Percentiles rank a stretch among this genome's conserved stretches.
These are phyloP conservation scores for Immersiella caudata DNA, from an alignment of 495 filamentous ascomycete species.

Conservation along the genomic window DNA sequence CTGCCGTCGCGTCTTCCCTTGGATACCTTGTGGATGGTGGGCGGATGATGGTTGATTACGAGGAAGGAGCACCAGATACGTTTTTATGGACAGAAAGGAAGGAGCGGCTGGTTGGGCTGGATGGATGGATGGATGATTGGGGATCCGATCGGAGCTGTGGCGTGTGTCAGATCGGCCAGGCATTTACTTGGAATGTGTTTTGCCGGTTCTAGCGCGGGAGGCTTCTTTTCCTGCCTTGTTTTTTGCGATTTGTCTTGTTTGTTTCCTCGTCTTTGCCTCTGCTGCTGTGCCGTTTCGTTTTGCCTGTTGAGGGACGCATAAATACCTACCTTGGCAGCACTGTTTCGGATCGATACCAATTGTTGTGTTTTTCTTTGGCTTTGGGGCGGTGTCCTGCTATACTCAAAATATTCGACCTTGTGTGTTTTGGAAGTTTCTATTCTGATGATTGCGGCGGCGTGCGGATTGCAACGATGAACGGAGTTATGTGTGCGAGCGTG, in stretches of 20 bases:
- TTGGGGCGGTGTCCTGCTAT: constrained; percentile 8
- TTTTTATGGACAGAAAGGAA: background rate
- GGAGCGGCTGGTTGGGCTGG: too few species aligned
- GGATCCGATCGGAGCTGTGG: background rate
- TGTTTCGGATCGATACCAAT: constrained; percentile 29
- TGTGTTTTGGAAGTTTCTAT: background rate
- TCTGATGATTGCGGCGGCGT: background rate
- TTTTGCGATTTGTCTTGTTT: background rate
- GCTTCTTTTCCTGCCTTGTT: background rate
- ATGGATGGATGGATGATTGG: too few species aligned
- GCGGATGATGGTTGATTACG: background rate
- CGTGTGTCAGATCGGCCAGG: background rate
- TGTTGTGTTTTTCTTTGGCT: background rate
- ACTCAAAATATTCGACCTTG: background rate
- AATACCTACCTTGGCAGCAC: constrained; percentile 9
- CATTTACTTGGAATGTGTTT: background rate
- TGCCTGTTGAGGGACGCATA: constrained; percentile 1
- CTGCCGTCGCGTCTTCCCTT: background rate
- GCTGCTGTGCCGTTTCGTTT: constrained; percentile 11
- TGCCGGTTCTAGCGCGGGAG: background rate
- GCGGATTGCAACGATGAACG: background rate
- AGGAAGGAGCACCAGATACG: background rate
- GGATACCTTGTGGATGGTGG: background rate
- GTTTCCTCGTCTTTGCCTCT: constrained; percentile 12
- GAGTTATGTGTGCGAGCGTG: background rate